phyloP scores from a whole-genome alignment of 108 stramenopile species.

The Cylindrotheca fusiformis region DNA sequence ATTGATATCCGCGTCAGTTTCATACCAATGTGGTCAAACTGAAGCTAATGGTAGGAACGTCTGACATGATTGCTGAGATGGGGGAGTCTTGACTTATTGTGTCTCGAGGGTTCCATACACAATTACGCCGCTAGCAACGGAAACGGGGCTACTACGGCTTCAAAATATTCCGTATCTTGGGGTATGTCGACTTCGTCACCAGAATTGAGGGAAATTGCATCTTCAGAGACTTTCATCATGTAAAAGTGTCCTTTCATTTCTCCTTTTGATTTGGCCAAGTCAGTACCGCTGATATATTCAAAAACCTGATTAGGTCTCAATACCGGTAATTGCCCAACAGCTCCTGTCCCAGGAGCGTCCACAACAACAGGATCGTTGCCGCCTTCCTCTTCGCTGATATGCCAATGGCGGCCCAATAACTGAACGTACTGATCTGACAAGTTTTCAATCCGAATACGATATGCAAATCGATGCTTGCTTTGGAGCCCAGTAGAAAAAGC shows the following conservation, averaged over 20 bases:
- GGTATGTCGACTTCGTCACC: slow-evolving; percentile 35
- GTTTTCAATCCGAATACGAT: slow-evolving; percentile 54
- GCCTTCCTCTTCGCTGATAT: slow-evolving; percentile 33
- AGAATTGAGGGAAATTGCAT: slow-evolving; percentile 21
- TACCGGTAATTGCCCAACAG: slow-evolving; percentile 63
- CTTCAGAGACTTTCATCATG: slow-evolving; percentile 26
- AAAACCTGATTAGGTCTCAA: slow-evolving; percentile 44
- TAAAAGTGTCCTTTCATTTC: slow-evolving; percentile 44
- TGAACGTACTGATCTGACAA: slow-evolving; percentile 30
- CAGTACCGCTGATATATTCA: slow-evolving; percentile 60
- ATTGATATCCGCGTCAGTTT: too few relatives aligned
- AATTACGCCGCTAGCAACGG: too few relatives aligned
- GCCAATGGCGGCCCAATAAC: slow-evolving; percentile 54
- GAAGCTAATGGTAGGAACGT: too few relatives aligned
- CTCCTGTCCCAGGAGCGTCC: slow-evolving; percentile 50
- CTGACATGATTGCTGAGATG: too few relatives aligned
- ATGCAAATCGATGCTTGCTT: slow-evolving; percentile 45
- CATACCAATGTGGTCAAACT: too few relatives aligned
- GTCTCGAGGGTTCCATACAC: too few relatives aligned
- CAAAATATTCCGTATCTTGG: too few relatives aligned
- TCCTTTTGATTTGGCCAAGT: slow-evolving; percentile 32
- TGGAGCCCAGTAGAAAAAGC: slow-evolving; percentile 3
- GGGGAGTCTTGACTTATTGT: too few relatives aligned
- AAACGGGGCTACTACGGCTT: too few relatives aligned
- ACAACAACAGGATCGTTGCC: slow-evolving; percentile 27